phyloP scores from a whole-genome alignment of 2,329 filamentous ascomycete species.

The Fusarium piperis region DNA sequence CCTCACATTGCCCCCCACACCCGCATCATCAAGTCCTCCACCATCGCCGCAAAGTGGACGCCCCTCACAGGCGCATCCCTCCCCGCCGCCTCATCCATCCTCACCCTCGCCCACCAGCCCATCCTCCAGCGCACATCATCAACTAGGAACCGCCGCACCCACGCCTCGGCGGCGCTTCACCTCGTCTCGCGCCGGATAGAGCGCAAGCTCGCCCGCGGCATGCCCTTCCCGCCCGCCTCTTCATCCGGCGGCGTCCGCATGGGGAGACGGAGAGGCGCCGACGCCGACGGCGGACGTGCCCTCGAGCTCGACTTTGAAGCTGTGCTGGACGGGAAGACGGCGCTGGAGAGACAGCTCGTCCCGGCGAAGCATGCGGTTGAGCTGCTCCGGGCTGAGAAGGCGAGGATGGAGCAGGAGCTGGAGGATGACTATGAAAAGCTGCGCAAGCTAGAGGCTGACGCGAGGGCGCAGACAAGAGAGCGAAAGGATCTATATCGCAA shows the following conservation, averaged over 20 bases:
- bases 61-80: constrained; percentile 65
- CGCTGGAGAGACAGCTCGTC: constrained; percentile 67
- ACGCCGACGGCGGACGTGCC: constrained; percentile 57
- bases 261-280: constrained; percentile 21
- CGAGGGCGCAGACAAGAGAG: constrained; percentile 61
- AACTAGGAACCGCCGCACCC: constrained; percentile 58
- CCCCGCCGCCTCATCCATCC: constrained; percentile 62
- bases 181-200: constrained; percentile 65
- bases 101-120: constrained; percentile 68
- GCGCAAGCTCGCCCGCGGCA: constrained; percentile 65
- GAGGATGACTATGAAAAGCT: constrained; percentile 65
- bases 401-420: constrained; percentile 64
- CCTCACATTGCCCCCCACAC: constrained; percentile 62
- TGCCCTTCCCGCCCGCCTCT: constrained; percentile 72
- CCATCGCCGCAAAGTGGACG: constrained; percentile 75
- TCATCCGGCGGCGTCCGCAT: constrained; percentile 35
- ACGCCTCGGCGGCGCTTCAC: constrained; percentile 66
- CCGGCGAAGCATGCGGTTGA: constrained; percentile 70
- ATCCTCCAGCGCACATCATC: constrained; percentile 66
- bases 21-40: constrained; percentile 66
- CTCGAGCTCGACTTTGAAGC: constrained; percentile 74
- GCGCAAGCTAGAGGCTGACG: constrained; percentile 63
- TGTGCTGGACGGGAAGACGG: constrained; percentile 66
- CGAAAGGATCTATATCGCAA: constrained; percentile 61
- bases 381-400: constrained; percentile 67